A percentile compares a stretch with the other conserved stretches of the same genome.
Conservation (phyloP, 805 yeast species). For the Ogataea ramenticola region DNA sequence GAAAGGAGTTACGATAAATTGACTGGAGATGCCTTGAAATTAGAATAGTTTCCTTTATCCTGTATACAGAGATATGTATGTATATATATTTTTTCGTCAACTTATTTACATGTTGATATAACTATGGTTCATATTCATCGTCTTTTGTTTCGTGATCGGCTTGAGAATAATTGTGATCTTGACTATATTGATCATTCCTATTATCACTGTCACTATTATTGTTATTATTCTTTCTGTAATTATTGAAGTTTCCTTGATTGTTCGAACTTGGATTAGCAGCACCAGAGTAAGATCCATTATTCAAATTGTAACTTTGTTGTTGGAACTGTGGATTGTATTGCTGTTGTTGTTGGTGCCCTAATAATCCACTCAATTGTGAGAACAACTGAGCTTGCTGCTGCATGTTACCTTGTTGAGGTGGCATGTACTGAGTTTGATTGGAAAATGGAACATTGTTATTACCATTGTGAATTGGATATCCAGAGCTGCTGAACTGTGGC, state of each 20-base stretch:
- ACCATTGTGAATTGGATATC: neutral
- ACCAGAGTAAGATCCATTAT: neutral
- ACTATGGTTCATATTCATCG: slow-evolving; percentile 9
- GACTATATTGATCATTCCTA: slow-evolving; percentile 8
- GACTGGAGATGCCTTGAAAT: neutral
- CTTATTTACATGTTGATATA: too few relatives aligned
- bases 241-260: neutral
- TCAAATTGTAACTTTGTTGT: neutral
- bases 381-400: slow-evolving; percentile 10
- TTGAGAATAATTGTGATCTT: too few relatives aligned
- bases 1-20: slow-evolving; percentile 20
- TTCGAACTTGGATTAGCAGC: too few relatives aligned
- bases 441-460: neutral
- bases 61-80: too few relatives aligned
- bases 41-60: too few relatives aligned
- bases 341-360: slow-evolving; percentile 12
- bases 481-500: neutral
- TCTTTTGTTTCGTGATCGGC: slow-evolving; percentile 17
- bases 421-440: neutral
- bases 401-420: slow-evolving; percentile 6
- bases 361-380: slow-evolving; percentile 7
- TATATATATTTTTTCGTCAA: too few relatives aligned
- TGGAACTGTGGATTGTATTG: slow-evolving; percentile 2
- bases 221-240: slow-evolving; percentile 1
- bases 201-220: slow-evolving; percentile 6